Conservation (phyloP, 306 rosid genomes). For the Gastrolobium villosum region DNA sequence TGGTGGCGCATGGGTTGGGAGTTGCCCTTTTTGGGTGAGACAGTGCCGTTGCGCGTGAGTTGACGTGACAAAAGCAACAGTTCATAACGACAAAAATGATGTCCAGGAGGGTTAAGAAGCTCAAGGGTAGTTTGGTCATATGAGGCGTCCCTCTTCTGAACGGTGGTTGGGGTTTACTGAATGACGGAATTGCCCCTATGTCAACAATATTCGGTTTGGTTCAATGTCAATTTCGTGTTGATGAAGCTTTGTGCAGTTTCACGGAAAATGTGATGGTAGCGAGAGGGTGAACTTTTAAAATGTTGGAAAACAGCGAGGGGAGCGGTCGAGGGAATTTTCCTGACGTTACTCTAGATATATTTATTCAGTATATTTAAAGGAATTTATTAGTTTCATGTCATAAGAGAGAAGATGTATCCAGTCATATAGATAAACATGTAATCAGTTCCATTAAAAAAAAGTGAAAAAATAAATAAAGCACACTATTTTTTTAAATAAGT, state of each 20-base stretch:
- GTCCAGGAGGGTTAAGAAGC: not conserved
- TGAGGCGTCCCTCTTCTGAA: not conserved
- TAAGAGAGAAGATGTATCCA: too few species aligned
- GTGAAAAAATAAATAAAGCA: too few species aligned
- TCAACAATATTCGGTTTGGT: not conserved
- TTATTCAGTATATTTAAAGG: too few species aligned
- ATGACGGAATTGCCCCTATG: slow-evolving; percentile 40
- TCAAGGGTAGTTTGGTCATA: slow-evolving; percentile 43
- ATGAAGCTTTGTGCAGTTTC: slow-evolving; percentile 31
- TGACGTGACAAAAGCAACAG: slow-evolving; percentile 41
- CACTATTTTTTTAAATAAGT: too few species aligned
- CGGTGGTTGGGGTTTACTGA: slow-evolving; percentile 32
- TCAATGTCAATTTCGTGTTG: slow-evolving; percentile 47
- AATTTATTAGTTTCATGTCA: too few species aligned
- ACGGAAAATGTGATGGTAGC: slow-evolving; percentile 19
- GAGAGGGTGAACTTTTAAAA: too few species aligned
- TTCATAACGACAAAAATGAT: not conserved
- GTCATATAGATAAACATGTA: too few species aligned
- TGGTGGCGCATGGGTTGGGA: slow-evolving; percentile 46
- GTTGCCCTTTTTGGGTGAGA: slow-evolving; percentile 8
- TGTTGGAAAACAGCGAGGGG: too few species aligned
- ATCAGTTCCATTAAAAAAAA: too few species aligned
- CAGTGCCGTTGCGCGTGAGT: not conserved
- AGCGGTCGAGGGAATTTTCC: too few species aligned
- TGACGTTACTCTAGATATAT: too few species aligned